Evolutionary conservation across 192 early-diverging fungal genomes (phyloP).

Genomic region (Allomyces macrogynus): DNA sequence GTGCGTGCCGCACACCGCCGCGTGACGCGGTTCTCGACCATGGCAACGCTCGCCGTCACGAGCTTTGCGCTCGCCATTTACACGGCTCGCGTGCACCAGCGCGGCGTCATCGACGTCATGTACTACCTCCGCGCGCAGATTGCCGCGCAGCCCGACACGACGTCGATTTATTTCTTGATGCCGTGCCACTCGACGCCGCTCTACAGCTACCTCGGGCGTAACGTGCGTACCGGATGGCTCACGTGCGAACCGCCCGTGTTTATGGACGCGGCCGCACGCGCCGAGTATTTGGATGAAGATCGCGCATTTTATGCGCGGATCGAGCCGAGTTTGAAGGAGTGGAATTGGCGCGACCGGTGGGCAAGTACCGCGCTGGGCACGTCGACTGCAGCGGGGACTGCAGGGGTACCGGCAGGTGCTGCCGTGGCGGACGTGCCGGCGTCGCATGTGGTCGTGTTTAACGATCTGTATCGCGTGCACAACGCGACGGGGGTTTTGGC

Average conservation of each 20-base stretch:
- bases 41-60: slow-evolving; percentile 3
- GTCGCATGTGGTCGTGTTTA: not conserved
- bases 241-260: slow-evolving; percentile 68
- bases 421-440: too few species aligned
- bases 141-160: slow-evolving; percentile 3
- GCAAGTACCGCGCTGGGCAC: not conserved
- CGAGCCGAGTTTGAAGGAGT: not conserved
- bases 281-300: not conserved
- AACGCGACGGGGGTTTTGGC: not conserved
- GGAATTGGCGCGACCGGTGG: not conserved
- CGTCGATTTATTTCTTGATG: slow-evolving; percentile 57
- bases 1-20: slow-evolving; percentile 6
- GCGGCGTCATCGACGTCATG: slow-evolving; percentile 80
- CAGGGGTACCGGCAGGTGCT: not conserved
- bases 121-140: slow-evolving; percentile 35
- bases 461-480: not conserved
- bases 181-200: slow-evolving; percentile 97
- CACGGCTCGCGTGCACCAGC: slow-evolving; percentile 59
- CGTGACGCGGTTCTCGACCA: slow-evolving; percentile 15
- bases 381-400: not conserved
- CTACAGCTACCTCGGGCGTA: slow-evolving; percentile 54
- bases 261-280: not conserved
- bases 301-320: not conserved
- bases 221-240: slow-evolving; percentile 57
- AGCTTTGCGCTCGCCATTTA: slow-evolving; percentile 37